Conservation (phyloP, 2,329 filamentous ascomycete genomes). For the Annulohypoxylon truncatum region DNA sequence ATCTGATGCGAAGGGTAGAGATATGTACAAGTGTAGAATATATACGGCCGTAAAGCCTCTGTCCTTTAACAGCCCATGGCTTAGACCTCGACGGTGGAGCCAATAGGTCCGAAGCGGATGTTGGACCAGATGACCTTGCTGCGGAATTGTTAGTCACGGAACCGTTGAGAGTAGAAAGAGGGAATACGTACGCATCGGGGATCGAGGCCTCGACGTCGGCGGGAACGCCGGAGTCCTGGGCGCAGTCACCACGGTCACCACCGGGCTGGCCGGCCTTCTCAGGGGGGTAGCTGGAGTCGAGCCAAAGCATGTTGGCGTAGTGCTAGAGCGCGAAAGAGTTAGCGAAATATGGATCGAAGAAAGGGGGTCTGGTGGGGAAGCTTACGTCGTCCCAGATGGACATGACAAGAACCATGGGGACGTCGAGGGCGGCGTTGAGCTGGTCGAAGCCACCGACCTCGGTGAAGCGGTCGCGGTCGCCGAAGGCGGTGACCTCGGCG, state of each 20-base stretch:
- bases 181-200: constrained; percentile 52
- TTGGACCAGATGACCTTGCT: constrained; percentile 62
- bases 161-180: not conserved
- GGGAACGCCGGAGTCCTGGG: constrained; percentile 59
- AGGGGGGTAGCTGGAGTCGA: constrained; percentile 64
- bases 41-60: constrained; percentile 32
- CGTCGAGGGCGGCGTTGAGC: constrained; percentile 63
- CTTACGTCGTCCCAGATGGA: constrained; percentile 68
- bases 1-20: constrained; percentile 36
- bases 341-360: constrained; percentile 6
- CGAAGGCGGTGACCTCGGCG: constrained; percentile 63
- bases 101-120: constrained; percentile 62
- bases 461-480: constrained; percentile 63
- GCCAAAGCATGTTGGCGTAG: constrained; percentile 70
- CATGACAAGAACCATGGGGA: constrained; percentile 73
- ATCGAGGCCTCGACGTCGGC: constrained; percentile 56
- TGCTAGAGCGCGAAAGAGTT: constrained; percentile 50
- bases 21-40: constrained; percentile 39
- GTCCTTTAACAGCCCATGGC: constrained; percentile 3
- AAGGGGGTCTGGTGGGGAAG: not conserved
- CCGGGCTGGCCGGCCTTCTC: constrained; percentile 55
- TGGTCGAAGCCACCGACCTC: constrained; percentile 63
- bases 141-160: constrained; percentile 9
- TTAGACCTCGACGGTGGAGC: constrained; percentile 56
- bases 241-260: constrained; percentile 62